A percentile compares a stretch with the other conserved stretches of the same genome.
These are phyloP conservation scores for Cercospora sp. DNA, from an alignment of 2,329 filamentous ascomycete species.

Conservation along the genomic window DNA sequence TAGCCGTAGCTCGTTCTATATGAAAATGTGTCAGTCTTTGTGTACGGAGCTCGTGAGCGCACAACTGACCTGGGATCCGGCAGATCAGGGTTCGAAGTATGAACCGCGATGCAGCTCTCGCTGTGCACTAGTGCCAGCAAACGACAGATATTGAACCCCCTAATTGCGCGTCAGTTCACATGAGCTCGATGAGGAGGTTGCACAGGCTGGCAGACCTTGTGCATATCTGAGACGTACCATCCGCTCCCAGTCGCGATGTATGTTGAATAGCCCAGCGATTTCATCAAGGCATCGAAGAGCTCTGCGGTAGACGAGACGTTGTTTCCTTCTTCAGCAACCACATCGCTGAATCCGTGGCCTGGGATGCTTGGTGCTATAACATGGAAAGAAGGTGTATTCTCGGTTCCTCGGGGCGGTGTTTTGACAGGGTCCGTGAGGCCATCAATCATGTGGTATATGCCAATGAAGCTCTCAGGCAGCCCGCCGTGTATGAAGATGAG, in stretches of 20 bases:
- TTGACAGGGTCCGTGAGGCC: slow-evolving; percentile 57
- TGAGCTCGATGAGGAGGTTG: background rate
- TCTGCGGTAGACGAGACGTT: slow-evolving; percentile 57
- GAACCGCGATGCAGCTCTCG: slow-evolving; percentile 59
- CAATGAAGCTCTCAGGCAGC: slow-evolving; percentile 66
- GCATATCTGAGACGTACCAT: slow-evolving; percentile 40
- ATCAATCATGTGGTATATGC: slow-evolving; percentile 58
- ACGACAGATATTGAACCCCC: slow-evolving; percentile 48
- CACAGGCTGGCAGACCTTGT: background rate
- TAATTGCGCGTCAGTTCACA: slow-evolving; percentile 23
- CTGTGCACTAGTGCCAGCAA: slow-evolving; percentile 52
- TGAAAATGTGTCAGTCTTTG: background rate
- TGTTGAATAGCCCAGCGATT: slow-evolving; percentile 57
- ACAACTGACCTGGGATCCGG: slow-evolving; percentile 46
- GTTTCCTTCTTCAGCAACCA: slow-evolving; percentile 53
- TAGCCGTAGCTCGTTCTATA: slow-evolving; percentile 27
- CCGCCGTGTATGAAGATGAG: slow-evolving; percentile 61
- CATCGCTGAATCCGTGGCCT: slow-evolving; percentile 67
- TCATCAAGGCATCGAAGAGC: slow-evolving; percentile 62
- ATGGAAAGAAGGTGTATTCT: slow-evolving; percentile 57
- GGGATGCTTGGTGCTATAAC: slow-evolving; percentile 67
- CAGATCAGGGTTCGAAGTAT: slow-evolving; percentile 62
- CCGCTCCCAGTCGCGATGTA: slow-evolving; percentile 61
- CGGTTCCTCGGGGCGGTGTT: slow-evolving; percentile 34
- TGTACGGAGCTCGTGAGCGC: background rate